A percentile compares a stretch with the other conserved stretches of the same genome.
Conservation (phyloP, 2,329 filamentous ascomycete genomes). For the Teratosphaeria pseudoeucalypti region DNA sequence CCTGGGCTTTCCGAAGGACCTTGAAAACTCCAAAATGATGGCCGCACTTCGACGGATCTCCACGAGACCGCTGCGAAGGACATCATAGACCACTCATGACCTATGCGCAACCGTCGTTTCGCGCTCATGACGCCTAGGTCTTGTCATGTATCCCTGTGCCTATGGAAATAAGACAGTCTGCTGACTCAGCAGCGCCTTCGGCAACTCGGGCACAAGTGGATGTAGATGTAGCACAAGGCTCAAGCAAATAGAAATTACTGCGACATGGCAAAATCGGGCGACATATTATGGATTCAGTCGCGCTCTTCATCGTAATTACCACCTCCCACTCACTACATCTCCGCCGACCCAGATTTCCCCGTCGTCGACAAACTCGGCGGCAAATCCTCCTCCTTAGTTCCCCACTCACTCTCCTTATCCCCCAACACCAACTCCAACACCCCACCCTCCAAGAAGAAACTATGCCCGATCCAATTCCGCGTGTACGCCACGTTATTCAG, state of each 20-base stretch:
- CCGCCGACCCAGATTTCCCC: not conserved
- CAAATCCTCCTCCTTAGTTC: conserved; percentile 31
- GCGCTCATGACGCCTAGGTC: not conserved
- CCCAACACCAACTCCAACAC: conserved; percentile 34
- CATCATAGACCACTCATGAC: not conserved
- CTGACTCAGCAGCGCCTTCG: no score
- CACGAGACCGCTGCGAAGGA: not conserved
- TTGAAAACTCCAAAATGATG: not conserved
- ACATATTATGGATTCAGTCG: no score
- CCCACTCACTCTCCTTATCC: conserved; percentile 33
- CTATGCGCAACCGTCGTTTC: not conserved
- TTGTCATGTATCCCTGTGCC: not conserved
- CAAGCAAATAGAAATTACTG: no score
- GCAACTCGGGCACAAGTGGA: no score
- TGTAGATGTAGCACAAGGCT: no score
- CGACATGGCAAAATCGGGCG: no score
- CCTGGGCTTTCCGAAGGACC: not conserved
- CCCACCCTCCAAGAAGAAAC: conserved; percentile 35
- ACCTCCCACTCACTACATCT: not conserved
- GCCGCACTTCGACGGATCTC: not conserved
- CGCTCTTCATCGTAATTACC: not conserved
- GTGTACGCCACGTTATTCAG: conserved; percentile 33
- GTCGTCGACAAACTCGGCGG: conserved; percentile 26
- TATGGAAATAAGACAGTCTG: not conserved
- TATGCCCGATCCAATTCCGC: conserved; percentile 36